Evolutionary conservation across 2,329 filamentous ascomycete genomes (phyloP).

Genomic region (Byssochlamys sp.): DNA sequence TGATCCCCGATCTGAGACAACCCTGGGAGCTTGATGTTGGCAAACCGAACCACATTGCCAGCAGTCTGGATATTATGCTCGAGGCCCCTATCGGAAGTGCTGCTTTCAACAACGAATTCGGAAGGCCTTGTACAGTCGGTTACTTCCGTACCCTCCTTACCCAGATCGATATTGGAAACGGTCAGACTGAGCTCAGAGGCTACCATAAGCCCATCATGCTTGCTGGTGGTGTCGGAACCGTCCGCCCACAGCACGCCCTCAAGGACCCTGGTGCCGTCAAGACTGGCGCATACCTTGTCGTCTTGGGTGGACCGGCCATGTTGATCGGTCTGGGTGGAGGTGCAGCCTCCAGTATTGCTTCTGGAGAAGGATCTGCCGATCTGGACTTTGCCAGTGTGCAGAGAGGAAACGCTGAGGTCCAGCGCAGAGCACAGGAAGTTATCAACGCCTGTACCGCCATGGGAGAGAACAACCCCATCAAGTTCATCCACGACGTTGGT

Average conservation of each 20-base stretch:
- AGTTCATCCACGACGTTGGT: constrained; percentile 95
- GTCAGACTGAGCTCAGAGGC: constrained; percentile 64
- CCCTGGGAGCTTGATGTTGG: constrained; percentile 91
- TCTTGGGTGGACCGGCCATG: constrained; percentile 93
- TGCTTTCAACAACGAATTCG: constrained; percentile 96
- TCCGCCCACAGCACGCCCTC: constrained; percentile 79
- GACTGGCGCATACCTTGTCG: constrained; percentile 80
- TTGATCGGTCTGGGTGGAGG: constrained; percentile 92
- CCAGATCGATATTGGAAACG: constrained; percentile 51
- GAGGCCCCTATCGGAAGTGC: constrained; percentile 93
- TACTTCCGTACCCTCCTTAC: constrained; percentile 86
- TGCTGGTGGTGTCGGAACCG: constrained; percentile 86
- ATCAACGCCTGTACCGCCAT: constrained; percentile 88
- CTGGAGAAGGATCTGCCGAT: constrained; percentile 78
- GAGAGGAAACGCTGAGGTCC: constrained; percentile 91
- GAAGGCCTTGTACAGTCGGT: constrained; percentile 74
- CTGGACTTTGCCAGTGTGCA: constrained; percentile 96
- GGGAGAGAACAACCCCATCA: constrained; percentile 76
- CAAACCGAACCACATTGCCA: constrained; percentile 82
- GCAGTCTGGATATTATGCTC: constrained; percentile 91
- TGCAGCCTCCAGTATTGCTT: constrained; percentile 82
- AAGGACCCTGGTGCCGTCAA: constrained; percentile 72
- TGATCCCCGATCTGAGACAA: constrained; percentile 70
- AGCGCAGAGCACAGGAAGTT: constrained; percentile 91
- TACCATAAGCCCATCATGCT: constrained; percentile 99